Evolutionary conservation across 148 eudicot species (phyloP).

Genomic region (Vaccinium vitisidaea): DNA sequence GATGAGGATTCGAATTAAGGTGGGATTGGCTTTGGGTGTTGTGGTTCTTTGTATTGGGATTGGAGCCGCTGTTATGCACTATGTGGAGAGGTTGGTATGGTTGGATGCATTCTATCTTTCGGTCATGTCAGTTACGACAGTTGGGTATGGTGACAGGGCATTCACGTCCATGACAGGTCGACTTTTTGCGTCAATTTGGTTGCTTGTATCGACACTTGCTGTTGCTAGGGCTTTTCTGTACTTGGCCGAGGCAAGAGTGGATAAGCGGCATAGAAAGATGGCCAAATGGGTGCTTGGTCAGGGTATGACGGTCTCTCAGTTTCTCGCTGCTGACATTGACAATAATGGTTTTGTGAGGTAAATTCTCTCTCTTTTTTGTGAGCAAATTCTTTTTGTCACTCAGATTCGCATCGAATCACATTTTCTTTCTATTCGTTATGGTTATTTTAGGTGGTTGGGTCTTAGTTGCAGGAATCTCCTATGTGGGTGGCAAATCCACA

Average conservation of each 20-base stretch:
- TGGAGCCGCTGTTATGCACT: slow-evolving; percentile 76
- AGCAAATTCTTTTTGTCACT: not conserved
- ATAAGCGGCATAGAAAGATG: slow-evolving; percentile 77
- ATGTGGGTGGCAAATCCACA: no score
- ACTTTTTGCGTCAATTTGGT: slow-evolving; percentile 87
- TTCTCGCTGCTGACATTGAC: slow-evolving; percentile 95
- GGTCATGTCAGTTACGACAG: slow-evolving; percentile 95
- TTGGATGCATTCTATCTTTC: slow-evolving; percentile 85
- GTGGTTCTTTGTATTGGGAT: slow-evolving; percentile 87
- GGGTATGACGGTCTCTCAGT: slow-evolving; percentile 83
- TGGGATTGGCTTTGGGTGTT: slow-evolving; percentile 82
- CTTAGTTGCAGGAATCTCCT: no score
- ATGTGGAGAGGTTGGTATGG: slow-evolving; percentile 72
- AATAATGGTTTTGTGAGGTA: slow-evolving; percentile 91
- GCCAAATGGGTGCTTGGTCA: slow-evolving; percentile 92
- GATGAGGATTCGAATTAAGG: slow-evolving; percentile 98
- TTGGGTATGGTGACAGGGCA: slow-evolving; percentile 92
- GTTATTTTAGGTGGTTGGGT: not conserved
- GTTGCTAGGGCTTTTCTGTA: slow-evolving; percentile 97
- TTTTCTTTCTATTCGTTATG: not conserved
- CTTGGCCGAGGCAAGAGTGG: slow-evolving; percentile 94
- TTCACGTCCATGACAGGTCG: slow-evolving; percentile 74
- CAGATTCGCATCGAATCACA: not conserved
- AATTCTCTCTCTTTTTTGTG: not conserved
- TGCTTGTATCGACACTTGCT: slow-evolving; percentile 92